Base-by-base conservation (phyloP, 2,329 filamentous ascomycete genomes). In the Hypocreales sp. region DNA sequence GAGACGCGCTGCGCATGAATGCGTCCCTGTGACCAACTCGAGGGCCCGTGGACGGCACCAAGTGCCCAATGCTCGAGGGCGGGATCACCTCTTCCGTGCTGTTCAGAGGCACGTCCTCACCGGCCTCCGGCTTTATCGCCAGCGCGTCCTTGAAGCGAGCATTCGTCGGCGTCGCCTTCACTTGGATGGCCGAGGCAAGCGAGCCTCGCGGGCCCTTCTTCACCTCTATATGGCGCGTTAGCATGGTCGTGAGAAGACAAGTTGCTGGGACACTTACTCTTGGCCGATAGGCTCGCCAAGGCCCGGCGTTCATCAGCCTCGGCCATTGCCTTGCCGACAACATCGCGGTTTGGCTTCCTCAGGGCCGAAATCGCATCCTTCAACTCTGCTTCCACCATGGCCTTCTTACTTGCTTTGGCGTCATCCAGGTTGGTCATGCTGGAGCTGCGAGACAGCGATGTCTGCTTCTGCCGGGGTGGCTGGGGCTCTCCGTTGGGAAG, bases 271-370 rank as follows among this genome's bases (percentile, higher is more conserved):
- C 20, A 50, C 61, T 50, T 53, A 72, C 68, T 73, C 42, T 48
- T 55, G 2, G 42, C 36, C 5, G 56, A 57, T 26, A 61, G 44
- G 24, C 56, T 56, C 4, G 56, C 56, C 11, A 56, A 57, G 5
- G 59, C 55, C 29, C 73, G 67, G 39, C 65, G 66, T 45, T 83
- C 76, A 5, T 70, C 65, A 15, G 70, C 74, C 36, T 81, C 77
- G 4, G 67, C 70, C 31, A 79, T 60, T 20, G 71, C 65, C 40
- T 72, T 74, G 18, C 72, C 72, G 9, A 75, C 77, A 22, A 79
- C 60, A 14, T 70, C 65, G 24, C 81, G 68, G 41, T 87, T 84
- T 1, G 81, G 81, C 48, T 75, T 82, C 46, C 79, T 75, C 22
- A 87, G 48, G 8, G 73, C 67, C 5, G 67, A 68, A 26, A 90